phyloP scores from a whole-genome alignment of 2,329 filamentous ascomycete species.

The Pseudogymnoascus sp. region DNA sequence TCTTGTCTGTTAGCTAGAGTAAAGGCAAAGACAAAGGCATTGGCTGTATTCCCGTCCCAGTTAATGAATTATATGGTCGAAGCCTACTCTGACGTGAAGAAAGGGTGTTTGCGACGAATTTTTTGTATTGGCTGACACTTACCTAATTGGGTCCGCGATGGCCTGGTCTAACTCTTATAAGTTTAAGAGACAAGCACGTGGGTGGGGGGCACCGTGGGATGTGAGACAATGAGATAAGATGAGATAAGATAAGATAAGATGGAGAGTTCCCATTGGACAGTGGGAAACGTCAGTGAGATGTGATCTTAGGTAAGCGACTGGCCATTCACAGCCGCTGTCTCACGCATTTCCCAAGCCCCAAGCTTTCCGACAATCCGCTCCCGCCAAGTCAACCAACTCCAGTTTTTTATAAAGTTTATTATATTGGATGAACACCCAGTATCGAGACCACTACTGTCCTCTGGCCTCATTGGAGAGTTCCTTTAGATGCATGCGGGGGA shows the following conservation, averaged over 20 bases:
- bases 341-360: not conserved
- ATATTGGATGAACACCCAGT: not conserved
- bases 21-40: not conserved
- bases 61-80: not conserved
- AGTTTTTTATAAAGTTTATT: not conserved
- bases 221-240: not conserved
- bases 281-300: not conserved
- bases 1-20: conserved; percentile 29
- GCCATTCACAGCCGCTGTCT: not conserved
- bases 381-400: not conserved
- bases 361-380: not conserved
- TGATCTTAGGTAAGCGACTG: not conserved
- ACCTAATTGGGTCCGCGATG: not conserved
- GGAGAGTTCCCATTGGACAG: not conserved
- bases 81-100: not conserved
- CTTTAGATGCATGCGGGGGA: not conserved
- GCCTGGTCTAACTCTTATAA: not conserved
- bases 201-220: not conserved
- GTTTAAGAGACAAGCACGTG: not conserved
- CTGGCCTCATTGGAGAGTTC: not conserved
- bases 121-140: not conserved
- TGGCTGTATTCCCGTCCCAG: not conserved
- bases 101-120: not conserved
- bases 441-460: not conserved
- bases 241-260: not conserved